phyloP scores from a whole-genome alignment of 202 grass and related monocot species.

The Schoenoplectus triqueter region DNA sequence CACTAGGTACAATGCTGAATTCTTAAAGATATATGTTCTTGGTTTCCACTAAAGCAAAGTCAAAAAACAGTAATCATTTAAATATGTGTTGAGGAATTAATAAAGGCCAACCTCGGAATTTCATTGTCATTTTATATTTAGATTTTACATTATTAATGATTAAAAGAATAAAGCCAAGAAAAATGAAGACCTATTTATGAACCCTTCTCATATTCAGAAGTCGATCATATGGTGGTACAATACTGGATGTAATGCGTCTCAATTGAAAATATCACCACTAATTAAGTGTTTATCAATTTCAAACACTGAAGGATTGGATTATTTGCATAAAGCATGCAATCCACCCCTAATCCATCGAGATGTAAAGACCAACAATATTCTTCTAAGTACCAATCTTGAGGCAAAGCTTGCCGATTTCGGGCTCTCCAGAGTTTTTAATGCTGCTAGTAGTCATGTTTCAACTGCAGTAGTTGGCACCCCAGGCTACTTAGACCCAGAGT shows the following conservation, averaged over 20 bases:
- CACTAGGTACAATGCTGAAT: constrained; percentile 32
- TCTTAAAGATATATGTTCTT: not conserved
- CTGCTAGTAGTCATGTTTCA: constrained; percentile 37
- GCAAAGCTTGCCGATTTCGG: constrained; percentile 66
- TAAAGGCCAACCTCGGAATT: not conserved
- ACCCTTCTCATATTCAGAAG: not conserved
- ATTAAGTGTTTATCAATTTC: not conserved
- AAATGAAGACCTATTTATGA: not conserved
- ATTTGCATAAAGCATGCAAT: constrained; percentile 56
- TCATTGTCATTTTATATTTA: not conserved
- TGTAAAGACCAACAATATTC: constrained; percentile 62
- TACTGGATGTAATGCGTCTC: not conserved
- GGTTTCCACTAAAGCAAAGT: not conserved
- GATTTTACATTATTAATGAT: not conserved
- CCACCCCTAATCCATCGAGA: constrained; percentile 63
- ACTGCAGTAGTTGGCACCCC: constrained; percentile 44
- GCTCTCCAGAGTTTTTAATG: constrained; percentile 42
- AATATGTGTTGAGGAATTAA: not conserved
- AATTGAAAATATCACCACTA: not conserved
- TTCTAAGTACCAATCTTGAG: constrained; percentile 46
- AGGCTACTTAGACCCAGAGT: constrained; percentile 53
- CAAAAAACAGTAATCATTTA: not conserved
- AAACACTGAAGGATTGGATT: constrained; percentile 52
- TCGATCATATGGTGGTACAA: not conserved
- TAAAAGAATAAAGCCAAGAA: not conserved